Base-by-base conservation (phyloP, 192 early-diverging fungal species). In the Podila epigama region DNA sequence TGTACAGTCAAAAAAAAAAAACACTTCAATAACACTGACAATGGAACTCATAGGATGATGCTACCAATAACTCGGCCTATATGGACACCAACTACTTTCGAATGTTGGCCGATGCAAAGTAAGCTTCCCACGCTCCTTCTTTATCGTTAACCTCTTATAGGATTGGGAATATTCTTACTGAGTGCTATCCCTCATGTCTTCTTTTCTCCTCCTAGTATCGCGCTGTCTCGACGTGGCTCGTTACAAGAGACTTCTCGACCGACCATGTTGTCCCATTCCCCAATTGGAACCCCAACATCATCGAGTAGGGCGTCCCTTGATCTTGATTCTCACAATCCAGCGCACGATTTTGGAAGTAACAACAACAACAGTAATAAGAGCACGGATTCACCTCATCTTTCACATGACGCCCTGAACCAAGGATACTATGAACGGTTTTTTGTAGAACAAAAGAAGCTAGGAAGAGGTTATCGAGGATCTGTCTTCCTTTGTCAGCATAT, bases 351-450 rank as follows among this genome's bases (percentile, higher is more conserved):
- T 27, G 11, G 54, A 18, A 29, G 55, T 20, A 62, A 16, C 40
- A 48, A 28, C n/a, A 42, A 27, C 34, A 53, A 51, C 20, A 12
- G 2, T 2, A n/a, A 20, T 16, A 51, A 48, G 11, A 37, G 56
- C 28, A 39, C 48, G 8, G n/a, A 53, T 18, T 40, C 79, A 0
- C 39, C 67, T 4, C 84, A 87, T 66, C 82, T 95, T 5, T 84
- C 89, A 2, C 84, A 81, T 2, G 81, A 85, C 54, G 87, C 92
- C 11, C 95, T 97, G 65, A 98, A 98, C 67, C 93, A 97, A 63
- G 97, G 97, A 6, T 98, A 98, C 70, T 98, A 98, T 65, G 88
- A 92, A 34, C 88, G 91, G 8, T 98, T 98, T 66, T 98, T 98
- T 73, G 82, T 92, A 2, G 95, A 97, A 66, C 82, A 91, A 62